Evolutionary conservation across 805 yeast species (phyloP).

Genomic region (Saccharomycopsis synnaedendra): DNA sequence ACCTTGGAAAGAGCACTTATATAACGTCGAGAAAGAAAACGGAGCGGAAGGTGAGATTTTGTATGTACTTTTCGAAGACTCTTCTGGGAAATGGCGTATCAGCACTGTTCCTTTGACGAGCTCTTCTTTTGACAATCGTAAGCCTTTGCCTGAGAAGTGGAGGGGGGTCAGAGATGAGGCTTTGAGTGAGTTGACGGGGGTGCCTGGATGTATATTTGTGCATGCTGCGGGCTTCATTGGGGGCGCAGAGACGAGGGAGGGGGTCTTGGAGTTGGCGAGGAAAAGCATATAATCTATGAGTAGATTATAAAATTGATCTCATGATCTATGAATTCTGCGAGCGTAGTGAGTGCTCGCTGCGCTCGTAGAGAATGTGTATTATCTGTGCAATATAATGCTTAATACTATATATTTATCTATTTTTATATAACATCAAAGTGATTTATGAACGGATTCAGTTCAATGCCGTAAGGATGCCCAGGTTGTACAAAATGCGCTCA

Average conservation of each 20-base stretch:
- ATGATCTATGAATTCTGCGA: background rate
- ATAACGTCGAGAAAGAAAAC: constrained; percentile 53
- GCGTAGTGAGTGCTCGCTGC: background rate
- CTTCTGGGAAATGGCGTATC: constrained; percentile 68
- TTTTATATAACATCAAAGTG: too few species aligned
- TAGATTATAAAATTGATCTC: background rate
- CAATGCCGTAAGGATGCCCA: too few species aligned
- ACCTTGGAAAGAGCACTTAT: constrained; percentile 94
- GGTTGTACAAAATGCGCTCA: too few species aligned
- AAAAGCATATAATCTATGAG: background rate
- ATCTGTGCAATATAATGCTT: too few species aligned
- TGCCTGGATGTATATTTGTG: constrained; percentile 78
- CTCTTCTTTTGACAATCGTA: constrained; percentile 73
- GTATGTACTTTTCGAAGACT: constrained; percentile 74
- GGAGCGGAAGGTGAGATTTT: constrained; percentile 44
- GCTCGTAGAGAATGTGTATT: too few species aligned
- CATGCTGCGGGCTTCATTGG: constrained; percentile 98
- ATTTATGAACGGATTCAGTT: too few species aligned
- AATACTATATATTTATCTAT: too few species aligned
- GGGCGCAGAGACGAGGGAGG: constrained; percentile 74
- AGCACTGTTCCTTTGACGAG: constrained; percentile 83
- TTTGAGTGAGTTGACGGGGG: constrained; percentile 62
- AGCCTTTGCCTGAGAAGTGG: constrained; percentile 82
- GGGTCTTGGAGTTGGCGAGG: constrained; percentile 65
- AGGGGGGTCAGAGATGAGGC: constrained; percentile 92